Evolutionary conservation across 1,139 yeast genomes (phyloP).

Genomic region (Sugiyamaella grinbergsii): DNA sequence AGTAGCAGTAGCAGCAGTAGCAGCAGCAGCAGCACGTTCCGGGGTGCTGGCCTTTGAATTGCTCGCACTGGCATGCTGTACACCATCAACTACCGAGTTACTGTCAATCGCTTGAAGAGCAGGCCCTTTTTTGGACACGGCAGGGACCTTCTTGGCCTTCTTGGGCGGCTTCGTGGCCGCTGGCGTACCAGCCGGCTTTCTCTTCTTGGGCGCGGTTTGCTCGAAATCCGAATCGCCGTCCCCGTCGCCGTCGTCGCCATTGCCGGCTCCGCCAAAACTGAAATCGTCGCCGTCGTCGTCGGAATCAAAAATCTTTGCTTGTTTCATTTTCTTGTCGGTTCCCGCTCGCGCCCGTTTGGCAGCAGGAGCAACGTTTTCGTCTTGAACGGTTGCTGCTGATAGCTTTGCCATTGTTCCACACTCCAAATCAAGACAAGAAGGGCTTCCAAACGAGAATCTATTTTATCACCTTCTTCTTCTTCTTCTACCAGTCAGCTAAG

Average conservation of each 20-base stretch:
- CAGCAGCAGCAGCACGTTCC: constrained; percentile 13
- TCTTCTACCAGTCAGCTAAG: not conserved
- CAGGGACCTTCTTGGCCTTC: constrained; percentile 16
- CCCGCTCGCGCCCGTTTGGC: constrained; percentile 18
- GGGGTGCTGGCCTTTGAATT: too few species aligned
- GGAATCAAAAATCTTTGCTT: constrained; percentile 18
- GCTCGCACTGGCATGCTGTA: too few species aligned
- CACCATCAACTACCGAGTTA: constrained; percentile 18
- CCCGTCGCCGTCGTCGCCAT: constrained; percentile 23
- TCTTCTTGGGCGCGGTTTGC: constrained; percentile 23
- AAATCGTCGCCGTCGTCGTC: constrained; percentile 24
- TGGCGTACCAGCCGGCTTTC: constrained; percentile 19
- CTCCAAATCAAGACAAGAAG: not conserved
- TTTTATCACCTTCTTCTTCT: not conserved
- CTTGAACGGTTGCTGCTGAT: constrained; percentile 15
- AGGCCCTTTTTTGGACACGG: constrained; percentile 26
- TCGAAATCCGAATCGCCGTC: constrained; percentile 33
- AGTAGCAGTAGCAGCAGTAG: constrained; percentile 16
- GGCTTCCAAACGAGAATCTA: not conserved
- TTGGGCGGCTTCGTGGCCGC: constrained; percentile 12
- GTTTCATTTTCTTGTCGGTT: constrained; percentile 8
- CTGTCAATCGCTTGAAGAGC: constrained; percentile 23
- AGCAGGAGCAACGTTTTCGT: constrained; percentile 30
- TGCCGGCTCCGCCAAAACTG: constrained; percentile 14
- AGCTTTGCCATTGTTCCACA: constrained; percentile 8